Base-by-base conservation (phyloP, 192 early-diverging fungal species). In the Backusella psychrophila region DNA sequence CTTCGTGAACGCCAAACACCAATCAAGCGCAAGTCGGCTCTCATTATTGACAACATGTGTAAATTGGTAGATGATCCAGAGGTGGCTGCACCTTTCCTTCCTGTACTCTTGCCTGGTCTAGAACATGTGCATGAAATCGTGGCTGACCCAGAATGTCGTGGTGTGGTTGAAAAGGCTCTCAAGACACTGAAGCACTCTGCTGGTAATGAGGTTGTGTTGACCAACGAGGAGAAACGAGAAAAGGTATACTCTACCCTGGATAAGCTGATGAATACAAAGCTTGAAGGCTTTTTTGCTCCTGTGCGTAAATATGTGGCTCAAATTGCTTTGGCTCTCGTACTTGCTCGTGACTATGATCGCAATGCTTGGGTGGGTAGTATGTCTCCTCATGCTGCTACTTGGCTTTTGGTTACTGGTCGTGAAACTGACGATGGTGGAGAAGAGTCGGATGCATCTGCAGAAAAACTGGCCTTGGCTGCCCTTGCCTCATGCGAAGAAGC, bases 11-110 rank as follows among this genome's bases (percentile, higher is more conserved):
- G 92, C 75, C 83, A 84, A 74, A 90, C 88, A 71, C 85, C 91
- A 70, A 90, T 94, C 76, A 85, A 91, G 73, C 92, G 94, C 83
- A 89, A 91, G 82, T 86, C 89, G 66, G 89, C 90, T 66, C 89
- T 95, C 75, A 94, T 95, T 79, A 92, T 95, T 75, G 92, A 94
- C 87, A 95, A 95, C 90, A 95, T 95, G 94, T 94, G 91, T 84
- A 95, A 94, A 85, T 87, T 95, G 44, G 92, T 95, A 74, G 92
- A 93, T 84, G 88, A 94, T 86, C 92, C 94, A 46, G 85, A 88
- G 76, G 90, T 92, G 73, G 92, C 92, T 71, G 86, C 87, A 70
- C 92, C 91, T 77, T 95, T 95, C 89, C 82, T 95, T 80, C 92
- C 92, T 49, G 83, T 87, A 72, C 86, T 95, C 66, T 83, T 94